phyloP scores from a whole-genome alignment of 2,329 filamentous ascomycete genomes.

The Nemania serpens region DNA sequence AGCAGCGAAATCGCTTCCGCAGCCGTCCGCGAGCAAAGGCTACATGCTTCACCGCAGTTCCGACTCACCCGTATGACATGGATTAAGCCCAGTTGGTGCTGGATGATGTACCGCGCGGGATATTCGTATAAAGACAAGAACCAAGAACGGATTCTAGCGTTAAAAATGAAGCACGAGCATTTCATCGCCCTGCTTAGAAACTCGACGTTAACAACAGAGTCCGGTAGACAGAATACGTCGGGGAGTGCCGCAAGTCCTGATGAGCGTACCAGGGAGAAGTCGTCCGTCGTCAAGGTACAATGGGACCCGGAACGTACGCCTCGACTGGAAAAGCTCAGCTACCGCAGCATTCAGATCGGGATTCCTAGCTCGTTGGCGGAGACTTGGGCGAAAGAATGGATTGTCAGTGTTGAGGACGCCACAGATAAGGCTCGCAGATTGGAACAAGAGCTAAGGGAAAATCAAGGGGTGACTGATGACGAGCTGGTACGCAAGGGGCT shows the following conservation, averaged over 20 bases:
- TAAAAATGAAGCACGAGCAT: constrained; percentile 56
- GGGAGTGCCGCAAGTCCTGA: neutral
- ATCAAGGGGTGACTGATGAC: constrained; percentile 40
- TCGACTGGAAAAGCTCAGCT: constrained; percentile 49
- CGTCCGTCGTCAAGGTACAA: constrained; percentile 53
- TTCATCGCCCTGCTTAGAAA: constrained; percentile 54
- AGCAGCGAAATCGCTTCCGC: constrained; percentile 10
- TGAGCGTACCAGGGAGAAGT: constrained; percentile 24
- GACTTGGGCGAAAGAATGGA: constrained; percentile 56
- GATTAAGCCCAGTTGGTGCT: constrained; percentile 39
- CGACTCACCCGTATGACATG: constrained; percentile 17
- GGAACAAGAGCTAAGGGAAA: constrained; percentile 51
- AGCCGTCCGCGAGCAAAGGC: constrained; percentile 7
- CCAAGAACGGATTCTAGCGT: constrained; percentile 61
- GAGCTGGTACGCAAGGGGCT: constrained; percentile 47
- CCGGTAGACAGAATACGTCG: constrained; percentile 30
- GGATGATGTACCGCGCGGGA: constrained; percentile 67
- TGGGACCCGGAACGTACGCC: constrained; percentile 66
- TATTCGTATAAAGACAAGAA: constrained; percentile 61
- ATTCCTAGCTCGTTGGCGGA: constrained; percentile 51
- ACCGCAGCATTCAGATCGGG: constrained; percentile 66
- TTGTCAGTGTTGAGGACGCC: constrained; percentile 61
- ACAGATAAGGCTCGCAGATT: constrained; percentile 57
- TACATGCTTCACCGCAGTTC: constrained; percentile 18
- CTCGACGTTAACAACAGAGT: constrained; percentile 40